A percentile compares a stretch with the other conserved stretches of the same genome.
These are phyloP conservation scores for Endoconidiophora polonica DNA, from an alignment of 2,329 filamentous ascomycete species.

Conservation along the genomic window DNA sequence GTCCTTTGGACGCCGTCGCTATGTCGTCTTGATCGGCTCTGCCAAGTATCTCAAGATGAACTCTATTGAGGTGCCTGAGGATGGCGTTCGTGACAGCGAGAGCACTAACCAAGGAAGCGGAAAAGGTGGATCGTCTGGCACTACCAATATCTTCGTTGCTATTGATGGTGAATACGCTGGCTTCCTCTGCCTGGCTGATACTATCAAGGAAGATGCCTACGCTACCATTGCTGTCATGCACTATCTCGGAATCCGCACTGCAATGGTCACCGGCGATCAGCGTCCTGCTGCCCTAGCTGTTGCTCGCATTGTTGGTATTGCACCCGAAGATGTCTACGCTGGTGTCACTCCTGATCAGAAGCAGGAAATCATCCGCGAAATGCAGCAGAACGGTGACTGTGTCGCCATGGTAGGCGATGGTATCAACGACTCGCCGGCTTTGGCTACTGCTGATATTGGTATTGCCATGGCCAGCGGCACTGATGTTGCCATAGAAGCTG, in stretches of 20 bases:
- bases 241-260: constrained; percentile 69
- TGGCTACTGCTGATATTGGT: constrained; percentile 82
- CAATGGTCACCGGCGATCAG: constrained; percentile 90
- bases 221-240: constrained; percentile 69
- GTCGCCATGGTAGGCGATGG: constrained; percentile 97
- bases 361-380: constrained; percentile 60
- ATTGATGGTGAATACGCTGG: constrained; percentile 72
- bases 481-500: constrained; percentile 94
- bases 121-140: constrained; percentile 40
- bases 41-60: constrained; percentile 57
- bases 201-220: constrained; percentile 72
- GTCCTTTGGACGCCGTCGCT: constrained; percentile 36
- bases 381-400: constrained; percentile 58
- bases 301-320: constrained; percentile 66
- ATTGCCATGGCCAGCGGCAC: constrained; percentile 88
- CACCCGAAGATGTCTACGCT: constrained; percentile 58
- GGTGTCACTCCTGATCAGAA: constrained; percentile 87
- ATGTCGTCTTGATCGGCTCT: constrained; percentile 73
- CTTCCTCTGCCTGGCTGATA: constrained; percentile 70
- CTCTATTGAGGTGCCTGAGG: constrained; percentile 46
- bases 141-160: constrained; percentile 81
- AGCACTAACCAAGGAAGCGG: constrained; percentile 21
- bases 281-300: constrained; percentile 69
- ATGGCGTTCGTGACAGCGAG: constrained; percentile 47
- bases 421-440: constrained; percentile 92